Evolutionary conservation across 148 eudicot species (phyloP), one percentile per base, ranked within the genome.

Genomic region (Vaccinium darrowii): DNA sequence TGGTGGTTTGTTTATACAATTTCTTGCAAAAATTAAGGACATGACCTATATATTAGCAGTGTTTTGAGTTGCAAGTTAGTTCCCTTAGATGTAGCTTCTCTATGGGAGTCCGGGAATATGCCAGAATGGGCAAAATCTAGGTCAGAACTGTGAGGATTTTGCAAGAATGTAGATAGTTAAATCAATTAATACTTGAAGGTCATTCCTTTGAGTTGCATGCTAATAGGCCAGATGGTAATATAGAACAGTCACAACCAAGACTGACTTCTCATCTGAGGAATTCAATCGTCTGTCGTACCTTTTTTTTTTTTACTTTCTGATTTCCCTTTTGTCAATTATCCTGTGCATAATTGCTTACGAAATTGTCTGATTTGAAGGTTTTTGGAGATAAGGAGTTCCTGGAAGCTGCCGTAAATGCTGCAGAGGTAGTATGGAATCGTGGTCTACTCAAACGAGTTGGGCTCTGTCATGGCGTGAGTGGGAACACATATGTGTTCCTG

Each of bases 401-500:
- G 65, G 82, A 94, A 87, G 94, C 94, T 19, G 94, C 94, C 21
- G 69, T 81, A 79, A 89, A 84, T 11, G 94, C 93, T 76, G 92
- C 93, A 30, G 93, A 92, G 81, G 87, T 91, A 13, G 93, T 94
- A 33, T 94, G 98, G 98, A 87, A 84, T 15, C 92, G 92, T 23
- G 95, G 98, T 8, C 87, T 92, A 71, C 90, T 94, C 53, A 93
- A 86, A 81, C 88, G 91, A 47, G 91, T 92, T 77, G 93, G 97
- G 23, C 84, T 94, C 67, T 94, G 94, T 84, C 95, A 94, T 82
- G 94, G 97, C 39, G 88, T 94, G 58, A 88, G 95, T 82, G 97
- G 95, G 27, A 94, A 94, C 57, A 52, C 93, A 0, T 90, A 92
- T 39, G 92, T 89, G 78, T 94, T 92, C 79, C 90, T 94, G 27